Percentiles rank a stretch among this genome's conserved stretches.
Conservation (phyloP, 208 protist genomes). For the Vickermania spadyakhi region DNA sequence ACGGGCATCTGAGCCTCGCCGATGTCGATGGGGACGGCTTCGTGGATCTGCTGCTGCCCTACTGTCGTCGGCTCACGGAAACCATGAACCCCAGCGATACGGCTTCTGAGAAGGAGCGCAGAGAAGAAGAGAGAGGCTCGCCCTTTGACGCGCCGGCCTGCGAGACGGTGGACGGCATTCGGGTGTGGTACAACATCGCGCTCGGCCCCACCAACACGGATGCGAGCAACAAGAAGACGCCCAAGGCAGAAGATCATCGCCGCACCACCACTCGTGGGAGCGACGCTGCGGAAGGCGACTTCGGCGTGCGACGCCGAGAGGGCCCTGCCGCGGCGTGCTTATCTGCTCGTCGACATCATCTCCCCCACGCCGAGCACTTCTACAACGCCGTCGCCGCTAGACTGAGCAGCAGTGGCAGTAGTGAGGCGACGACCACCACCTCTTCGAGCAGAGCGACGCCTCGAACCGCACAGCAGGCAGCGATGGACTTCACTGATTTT, state of each 20-base stretch:
- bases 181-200: not conserved
- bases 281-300: not conserved
- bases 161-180: not conserved
- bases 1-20: slow-evolving; percentile 11
- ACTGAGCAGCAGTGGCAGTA: not conserved
- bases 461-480: not conserved
- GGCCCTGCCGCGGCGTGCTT: not conserved
- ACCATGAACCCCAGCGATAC: not conserved
- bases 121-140: not conserved
- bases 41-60: slow-evolving; percentile 16
- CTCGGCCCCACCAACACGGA: not conserved
- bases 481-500: not conserved
- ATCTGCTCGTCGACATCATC: not conserved
- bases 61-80: slow-evolving; percentile 1
- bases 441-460: too few relatives aligned
- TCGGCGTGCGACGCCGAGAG: not conserved
- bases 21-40: slow-evolving; percentile 24
- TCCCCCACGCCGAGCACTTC: not conserved
- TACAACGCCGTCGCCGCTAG: not conserved
- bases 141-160: not conserved
- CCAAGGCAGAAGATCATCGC: not conserved
- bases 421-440: too few relatives aligned
- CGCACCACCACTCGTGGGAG: not conserved
- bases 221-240: too few relatives aligned
- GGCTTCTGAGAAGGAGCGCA: not conserved